Base-by-base conservation (phyloP, 169 alveolate species). In the Theileria equi region DNA sequence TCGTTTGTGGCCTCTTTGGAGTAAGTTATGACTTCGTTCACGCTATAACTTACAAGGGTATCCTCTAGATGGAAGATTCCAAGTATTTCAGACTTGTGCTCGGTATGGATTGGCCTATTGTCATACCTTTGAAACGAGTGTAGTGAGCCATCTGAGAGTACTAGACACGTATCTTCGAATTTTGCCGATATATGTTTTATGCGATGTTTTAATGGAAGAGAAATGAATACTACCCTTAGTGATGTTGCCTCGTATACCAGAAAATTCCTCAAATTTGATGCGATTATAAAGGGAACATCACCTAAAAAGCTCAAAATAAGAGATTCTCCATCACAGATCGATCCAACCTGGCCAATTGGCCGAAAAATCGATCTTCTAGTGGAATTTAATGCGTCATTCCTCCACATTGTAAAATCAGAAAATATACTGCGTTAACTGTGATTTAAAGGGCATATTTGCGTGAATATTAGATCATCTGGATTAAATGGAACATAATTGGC, bases 301-400 rank as follows among this genome's bases (percentile, higher is more conserved):
- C 84, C 84, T 28, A 74, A 29, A 38, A 41, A 55, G 32, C 52
- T 64, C 29, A 74, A 55, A 64, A 65, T 63, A 25, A 55, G 58
- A 17, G 53, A 52, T 17, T 68, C 44, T 31, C 77, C 84, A 41
- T 66, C 78, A 35, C 84, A 58, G 41, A 74, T 63, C 21, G 65
- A 54, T 25, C 84, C 84, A 1, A 74, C 34, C 64, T 74, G 84
- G 17, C 84, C 84, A 16, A 65, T 10, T 1, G 84, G 84, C 3
- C 57, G 43, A 62, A 74, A 74, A n/a, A 74, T 49, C 41, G 84
- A 74, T 17, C 72, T n/a, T 55, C 79, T 74, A 35, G 73, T 49
- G 5, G 40, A 47, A 26, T 6, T 26, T 10, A 31, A 44, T 10
- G 11, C 38, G 1, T 23, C 21, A 21, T 16, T 58, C 16, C 65